Percentiles rank a stretch among this genome's conserved stretches.
Evolutionary conservation across 139 green algal species (phyloP).

Genomic region (Mychonastes homosphaera): DNA sequence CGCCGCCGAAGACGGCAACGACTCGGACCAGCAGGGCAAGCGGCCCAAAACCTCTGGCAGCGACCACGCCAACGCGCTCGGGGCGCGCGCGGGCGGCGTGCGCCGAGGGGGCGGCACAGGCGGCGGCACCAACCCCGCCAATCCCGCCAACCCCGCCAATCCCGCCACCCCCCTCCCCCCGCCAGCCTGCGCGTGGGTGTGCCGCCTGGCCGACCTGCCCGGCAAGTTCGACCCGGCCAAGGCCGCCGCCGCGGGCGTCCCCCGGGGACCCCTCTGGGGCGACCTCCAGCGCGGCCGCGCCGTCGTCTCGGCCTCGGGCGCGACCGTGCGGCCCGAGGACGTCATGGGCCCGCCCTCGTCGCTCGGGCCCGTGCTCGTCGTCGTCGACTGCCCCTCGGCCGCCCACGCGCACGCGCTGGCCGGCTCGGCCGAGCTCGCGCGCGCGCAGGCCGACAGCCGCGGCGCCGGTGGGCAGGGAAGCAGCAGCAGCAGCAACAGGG

Average conservation of each 20-base stretch:
- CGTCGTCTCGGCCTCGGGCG: constrained; percentile 42
- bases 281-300: constrained; percentile 59
- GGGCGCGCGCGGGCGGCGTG: neutral
- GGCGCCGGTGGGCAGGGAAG: neutral
- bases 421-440: neutral
- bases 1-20: too few species aligned
- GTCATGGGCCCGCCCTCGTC: constrained; percentile 59
- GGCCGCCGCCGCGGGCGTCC: constrained; percentile 63
- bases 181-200: constrained; percentile 50
- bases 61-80: neutral
- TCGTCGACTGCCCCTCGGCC: constrained; percentile 71
- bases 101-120: neutral
- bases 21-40: constrained; percentile 12
- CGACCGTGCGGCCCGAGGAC: constrained; percentile 35
- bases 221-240: constrained; percentile 82
- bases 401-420: constrained; percentile 31
- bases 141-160: neutral
- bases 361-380: constrained; percentile 62
- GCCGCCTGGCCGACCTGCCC: constrained; percentile 52
- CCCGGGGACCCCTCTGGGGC: constrained; percentile 38
- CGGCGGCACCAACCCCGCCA: neutral
- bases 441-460: neutral
- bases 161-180: neutral
- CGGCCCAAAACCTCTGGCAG: neutral
- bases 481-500: neutral